These are phyloP conservation scores for Erigeron canadensis DNA, from an alignment of 129 eudicot species.

Conservation along the genomic window DNA sequence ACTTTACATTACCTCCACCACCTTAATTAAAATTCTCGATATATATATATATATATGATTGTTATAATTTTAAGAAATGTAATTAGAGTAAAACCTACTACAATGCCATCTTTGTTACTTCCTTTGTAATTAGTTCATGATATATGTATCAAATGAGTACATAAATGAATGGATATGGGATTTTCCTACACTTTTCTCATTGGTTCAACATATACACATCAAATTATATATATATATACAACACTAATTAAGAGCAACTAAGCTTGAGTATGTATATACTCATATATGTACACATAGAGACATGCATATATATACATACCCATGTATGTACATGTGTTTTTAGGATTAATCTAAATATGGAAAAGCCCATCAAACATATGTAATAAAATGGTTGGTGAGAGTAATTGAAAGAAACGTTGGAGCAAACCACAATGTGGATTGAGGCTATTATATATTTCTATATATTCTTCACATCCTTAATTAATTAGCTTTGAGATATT, in stretches of 20 bases:
- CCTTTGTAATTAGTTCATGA: background rate
- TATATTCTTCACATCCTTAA: background rate
- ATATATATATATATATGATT: no score
- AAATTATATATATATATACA: background rate
- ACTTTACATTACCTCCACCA: background rate
- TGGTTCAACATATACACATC: background rate
- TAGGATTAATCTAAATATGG: slow-evolving; percentile 32
- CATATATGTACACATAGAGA: background rate
- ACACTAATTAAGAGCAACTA: background rate
- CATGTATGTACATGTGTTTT: slow-evolving; percentile 8
- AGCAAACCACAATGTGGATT: slow-evolving; percentile 33
- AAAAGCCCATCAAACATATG: slow-evolving; percentile 18
- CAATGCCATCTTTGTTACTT: background rate
- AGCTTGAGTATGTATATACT: background rate
- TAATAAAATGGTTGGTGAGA: slow-evolving; percentile 41
- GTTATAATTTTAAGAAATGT: background rate
- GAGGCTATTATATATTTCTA: slow-evolving; percentile 10
- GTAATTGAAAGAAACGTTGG: slow-evolving; percentile 29
- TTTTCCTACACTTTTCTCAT: background rate
- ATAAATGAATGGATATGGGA: background rate
- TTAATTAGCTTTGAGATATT: slow-evolving; percentile 13
- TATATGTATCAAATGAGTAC: background rate
- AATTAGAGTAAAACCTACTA: background rate
- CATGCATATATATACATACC: background rate
- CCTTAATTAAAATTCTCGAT: no score